phyloP scores from a whole-genome alignment of 2,329 filamentous ascomycete genomes.

The Trichophyton benhamiae region DNA sequence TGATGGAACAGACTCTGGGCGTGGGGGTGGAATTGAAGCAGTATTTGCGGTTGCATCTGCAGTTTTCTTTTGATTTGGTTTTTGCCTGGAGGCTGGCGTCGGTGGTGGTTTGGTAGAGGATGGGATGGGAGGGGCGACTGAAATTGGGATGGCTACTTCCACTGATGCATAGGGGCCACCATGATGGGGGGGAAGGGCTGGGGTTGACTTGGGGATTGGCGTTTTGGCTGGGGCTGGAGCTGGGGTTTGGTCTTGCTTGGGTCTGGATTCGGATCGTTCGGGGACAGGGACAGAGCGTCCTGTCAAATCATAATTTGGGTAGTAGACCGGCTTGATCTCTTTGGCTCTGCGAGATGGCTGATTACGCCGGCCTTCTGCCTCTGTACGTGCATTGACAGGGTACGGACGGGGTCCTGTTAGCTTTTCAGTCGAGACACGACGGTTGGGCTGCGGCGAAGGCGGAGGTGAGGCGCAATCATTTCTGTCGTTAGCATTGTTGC shows the following conservation, averaged over 20 bases:
- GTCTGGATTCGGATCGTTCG: not conserved
- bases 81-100: not conserved
- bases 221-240: not conserved
- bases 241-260: not conserved
- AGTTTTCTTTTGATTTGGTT: not conserved
- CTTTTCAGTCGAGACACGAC: not conserved
- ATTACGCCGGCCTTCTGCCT: not conserved
- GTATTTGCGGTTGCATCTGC: not conserved
- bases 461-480: not conserved
- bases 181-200: not conserved
- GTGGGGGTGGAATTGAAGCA: not conserved
- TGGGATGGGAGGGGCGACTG: not conserved
- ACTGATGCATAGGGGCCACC: not conserved
- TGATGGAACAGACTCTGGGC: not conserved
- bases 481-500: too few species aligned
- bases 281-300: not conserved
- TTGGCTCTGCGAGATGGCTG: conserved; percentile 10
- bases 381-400: not conserved
- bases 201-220: not conserved
- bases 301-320: not conserved
- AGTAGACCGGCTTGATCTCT: not conserved
- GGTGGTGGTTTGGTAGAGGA: not conserved
- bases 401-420: not conserved
- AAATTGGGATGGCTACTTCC: not conserved
- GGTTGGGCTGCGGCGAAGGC: not conserved